These are phyloP conservation scores for Emericellopsis cladophorae DNA, from an alignment of 2,329 filamentous ascomycete genomes.

Conservation along the genomic window DNA sequence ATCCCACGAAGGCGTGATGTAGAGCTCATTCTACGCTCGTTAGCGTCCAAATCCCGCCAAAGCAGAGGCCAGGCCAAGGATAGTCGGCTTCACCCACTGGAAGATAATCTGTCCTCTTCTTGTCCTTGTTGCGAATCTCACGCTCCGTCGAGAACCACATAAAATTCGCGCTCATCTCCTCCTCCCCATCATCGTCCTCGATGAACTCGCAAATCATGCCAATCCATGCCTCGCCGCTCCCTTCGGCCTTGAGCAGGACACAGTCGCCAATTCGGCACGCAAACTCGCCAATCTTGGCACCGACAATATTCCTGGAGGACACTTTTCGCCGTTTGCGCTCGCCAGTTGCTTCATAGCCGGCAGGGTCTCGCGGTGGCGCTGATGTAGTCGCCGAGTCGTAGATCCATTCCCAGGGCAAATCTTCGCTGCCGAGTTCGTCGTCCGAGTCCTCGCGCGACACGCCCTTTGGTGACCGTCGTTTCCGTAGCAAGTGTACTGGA, in stretches of 20 bases:
- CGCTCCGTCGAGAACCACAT: conserved; percentile 94
- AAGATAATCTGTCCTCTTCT: conserved; percentile 70
- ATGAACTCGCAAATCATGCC: conserved; percentile 77
- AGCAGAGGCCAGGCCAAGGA: too few species aligned
- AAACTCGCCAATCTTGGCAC: conserved; percentile 72
- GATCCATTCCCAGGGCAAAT: conserved; percentile 70
- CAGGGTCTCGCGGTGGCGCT: conserved; percentile 6
- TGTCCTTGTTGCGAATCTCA: conserved; percentile 73
- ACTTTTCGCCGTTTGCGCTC: conserved; percentile 22
- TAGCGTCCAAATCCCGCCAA: too few species aligned
- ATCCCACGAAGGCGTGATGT: conserved; percentile 80
- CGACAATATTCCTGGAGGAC: conserved; percentile 47
- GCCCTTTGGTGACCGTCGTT: conserved; percentile 26
- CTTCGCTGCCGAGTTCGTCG: conserved; percentile 67
- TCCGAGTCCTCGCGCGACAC: conserved; percentile 70
- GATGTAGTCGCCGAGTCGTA: conserved; percentile 31
- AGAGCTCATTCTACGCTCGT: conserved; percentile 63
- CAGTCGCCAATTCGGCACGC: conserved; percentile 71
- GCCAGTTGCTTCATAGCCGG: conserved; percentile 11
- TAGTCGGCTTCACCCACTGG: conserved; percentile 30
- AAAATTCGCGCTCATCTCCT: conserved; percentile 70
- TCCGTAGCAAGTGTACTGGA: not conserved
- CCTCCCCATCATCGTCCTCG: conserved; percentile 41
- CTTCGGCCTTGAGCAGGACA: conserved; percentile 79
- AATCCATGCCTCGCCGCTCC: conserved; percentile 80